Conservation (phyloP, 441 rosid species). For the Populus hybrid region DNA sequence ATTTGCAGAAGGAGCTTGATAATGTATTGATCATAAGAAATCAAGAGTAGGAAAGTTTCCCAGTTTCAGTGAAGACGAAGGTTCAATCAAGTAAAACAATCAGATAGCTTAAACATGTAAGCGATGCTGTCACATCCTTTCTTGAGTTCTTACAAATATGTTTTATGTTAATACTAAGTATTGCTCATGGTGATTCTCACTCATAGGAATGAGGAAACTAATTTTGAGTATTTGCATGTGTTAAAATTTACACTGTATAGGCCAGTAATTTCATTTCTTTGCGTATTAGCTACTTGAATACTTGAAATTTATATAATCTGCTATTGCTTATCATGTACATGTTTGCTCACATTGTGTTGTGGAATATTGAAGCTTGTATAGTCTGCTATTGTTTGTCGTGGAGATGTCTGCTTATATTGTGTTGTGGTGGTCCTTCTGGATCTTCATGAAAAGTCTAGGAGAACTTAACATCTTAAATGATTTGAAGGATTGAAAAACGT, state of each 20-base stretch:
- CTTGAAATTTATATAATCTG: not conserved
- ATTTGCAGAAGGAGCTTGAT: slow-evolving; percentile 35
- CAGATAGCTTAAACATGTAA: not conserved
- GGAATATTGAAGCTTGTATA: not conserved
- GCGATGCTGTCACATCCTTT: not conserved
- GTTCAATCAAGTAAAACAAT: not conserved
- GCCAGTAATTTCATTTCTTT: too few relatives aligned
- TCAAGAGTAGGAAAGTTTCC: slow-evolving; percentile 3
- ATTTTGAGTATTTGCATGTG: too few relatives aligned
- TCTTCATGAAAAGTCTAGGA: too few relatives aligned
- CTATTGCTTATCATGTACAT: not conserved
- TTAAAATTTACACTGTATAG: too few relatives aligned
- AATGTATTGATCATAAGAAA: slow-evolving; percentile 11
- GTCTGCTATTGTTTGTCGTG: too few relatives aligned
- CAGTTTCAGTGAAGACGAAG: not conserved
- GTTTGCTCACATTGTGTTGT: not conserved
- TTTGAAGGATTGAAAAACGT: too few relatives aligned
- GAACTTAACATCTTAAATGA: too few relatives aligned
- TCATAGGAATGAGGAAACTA: too few relatives aligned
- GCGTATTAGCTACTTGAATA: not conserved
- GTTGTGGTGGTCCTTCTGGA: too few relatives aligned
- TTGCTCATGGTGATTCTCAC: too few relatives aligned
- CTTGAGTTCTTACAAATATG: too few relatives aligned
- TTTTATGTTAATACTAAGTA: not conserved
- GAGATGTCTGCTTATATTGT: too few relatives aligned